phyloP scores from a whole-genome alignment of 176 grass and related monocot genomes.

The Cenchrus americanus region DNA sequence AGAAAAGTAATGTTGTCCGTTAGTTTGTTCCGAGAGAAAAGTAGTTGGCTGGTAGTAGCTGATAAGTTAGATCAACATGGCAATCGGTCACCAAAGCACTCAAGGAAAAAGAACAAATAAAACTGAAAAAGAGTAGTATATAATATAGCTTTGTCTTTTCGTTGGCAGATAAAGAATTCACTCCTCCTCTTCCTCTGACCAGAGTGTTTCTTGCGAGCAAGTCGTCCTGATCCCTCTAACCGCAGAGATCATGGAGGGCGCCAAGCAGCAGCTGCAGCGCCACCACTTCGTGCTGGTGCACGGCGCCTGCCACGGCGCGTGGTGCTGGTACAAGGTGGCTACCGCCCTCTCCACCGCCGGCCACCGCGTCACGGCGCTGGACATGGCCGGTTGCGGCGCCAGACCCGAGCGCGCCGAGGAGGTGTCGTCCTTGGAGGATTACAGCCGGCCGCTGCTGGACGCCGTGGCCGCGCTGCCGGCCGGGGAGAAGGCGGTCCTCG shows the following conservation, averaged over 20 bases:
- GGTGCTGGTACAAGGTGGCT: slow-evolving; percentile 62
- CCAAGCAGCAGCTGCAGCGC: neutral
- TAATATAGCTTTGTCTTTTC: no score
- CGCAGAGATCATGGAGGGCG: slow-evolving; percentile 26
- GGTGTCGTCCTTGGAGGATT: slow-evolving; percentile 38
- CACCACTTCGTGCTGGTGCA: slow-evolving; percentile 62
- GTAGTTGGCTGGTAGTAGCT: no score
- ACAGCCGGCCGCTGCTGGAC: slow-evolving; percentile 35
- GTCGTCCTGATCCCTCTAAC: neutral
- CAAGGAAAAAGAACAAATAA: neutral
- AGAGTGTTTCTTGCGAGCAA: neutral
- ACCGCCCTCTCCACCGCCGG: slow-evolving; percentile 1
- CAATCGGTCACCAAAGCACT: neutral
- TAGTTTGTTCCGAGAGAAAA: no score
- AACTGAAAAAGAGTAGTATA: neutral
- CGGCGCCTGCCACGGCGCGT: slow-evolving; percentile 56
- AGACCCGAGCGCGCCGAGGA: slow-evolving; percentile 33
- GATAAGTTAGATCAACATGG: no score
- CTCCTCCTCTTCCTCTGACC: neutral
- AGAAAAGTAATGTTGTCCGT: no score
- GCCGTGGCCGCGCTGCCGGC: neutral
- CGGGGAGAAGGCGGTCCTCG: slow-evolving; percentile 45
- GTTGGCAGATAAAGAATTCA: neutral
- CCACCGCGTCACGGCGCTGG: slow-evolving; percentile 55
- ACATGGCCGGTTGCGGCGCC: slow-evolving; percentile 51